phyloP scores from a whole-genome alignment of 2,329 filamentous ascomycete genomes.

The Aureobasidium zeae region DNA sequence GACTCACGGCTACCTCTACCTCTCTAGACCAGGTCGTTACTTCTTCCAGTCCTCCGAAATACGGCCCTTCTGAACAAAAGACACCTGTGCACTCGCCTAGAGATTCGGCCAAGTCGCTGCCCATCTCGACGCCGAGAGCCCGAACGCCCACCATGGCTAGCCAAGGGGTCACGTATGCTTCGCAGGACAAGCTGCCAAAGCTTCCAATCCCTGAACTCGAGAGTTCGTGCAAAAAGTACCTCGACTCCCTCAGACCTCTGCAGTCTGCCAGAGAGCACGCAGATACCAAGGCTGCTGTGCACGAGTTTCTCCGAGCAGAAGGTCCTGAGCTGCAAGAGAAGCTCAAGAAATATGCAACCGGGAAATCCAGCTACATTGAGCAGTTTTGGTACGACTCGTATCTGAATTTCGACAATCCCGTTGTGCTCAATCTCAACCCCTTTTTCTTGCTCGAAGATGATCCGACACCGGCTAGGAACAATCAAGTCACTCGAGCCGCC shows the following conservation, averaged over 20 bases:
- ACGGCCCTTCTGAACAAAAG: slow-evolving; percentile 32
- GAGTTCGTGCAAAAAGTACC: slow-evolving; percentile 65
- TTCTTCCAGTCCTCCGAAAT: slow-evolving; percentile 26
- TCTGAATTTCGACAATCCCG: slow-evolving; percentile 93
- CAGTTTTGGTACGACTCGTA: slow-evolving; percentile 99
- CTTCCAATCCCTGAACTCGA: slow-evolving; percentile 87
- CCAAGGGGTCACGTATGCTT: slow-evolving; percentile 73
- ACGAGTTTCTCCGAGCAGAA: slow-evolving; percentile 72
- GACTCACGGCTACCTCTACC: slow-evolving; percentile 57
- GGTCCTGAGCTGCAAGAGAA: slow-evolving; percentile 81
- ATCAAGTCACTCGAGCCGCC: slow-evolving; percentile 89
- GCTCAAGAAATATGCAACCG: slow-evolving; percentile 79
- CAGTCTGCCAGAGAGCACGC: slow-evolving; percentile 73
- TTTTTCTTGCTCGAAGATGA: slow-evolving; percentile 98
- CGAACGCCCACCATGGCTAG: slow-evolving; percentile 43
- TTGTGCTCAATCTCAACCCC: slow-evolving; percentile 93
- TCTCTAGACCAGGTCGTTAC: slow-evolving; percentile 63
- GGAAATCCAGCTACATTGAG: slow-evolving; percentile 93
- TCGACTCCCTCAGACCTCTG: slow-evolving; percentile 68
- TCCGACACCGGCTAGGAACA: slow-evolving; percentile 88
- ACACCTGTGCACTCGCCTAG: slow-evolving; percentile 45
- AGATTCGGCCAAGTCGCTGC: slow-evolving; percentile 41
- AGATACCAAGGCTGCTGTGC: slow-evolving; percentile 69
- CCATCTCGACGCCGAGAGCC: slow-evolving; percentile 40
- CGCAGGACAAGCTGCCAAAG: slow-evolving; percentile 81